Evolutionary conservation across 495 filamentous ascomycete species (phyloP), one percentile per base, ranked within the genome.

Genomic region (Penicillium cosmopolitanum): DNA sequence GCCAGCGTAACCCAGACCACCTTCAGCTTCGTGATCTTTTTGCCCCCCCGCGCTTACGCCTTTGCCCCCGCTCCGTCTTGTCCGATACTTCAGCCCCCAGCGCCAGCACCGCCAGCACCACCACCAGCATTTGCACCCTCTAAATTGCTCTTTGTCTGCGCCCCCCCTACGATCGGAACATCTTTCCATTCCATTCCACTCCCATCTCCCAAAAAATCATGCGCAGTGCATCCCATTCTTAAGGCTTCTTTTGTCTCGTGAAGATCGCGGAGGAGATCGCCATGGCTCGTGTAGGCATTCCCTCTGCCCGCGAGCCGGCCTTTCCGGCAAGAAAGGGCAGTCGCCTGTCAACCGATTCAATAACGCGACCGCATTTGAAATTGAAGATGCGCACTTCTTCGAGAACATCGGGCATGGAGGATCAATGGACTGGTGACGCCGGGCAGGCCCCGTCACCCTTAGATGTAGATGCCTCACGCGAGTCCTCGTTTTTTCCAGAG

Each of bases 221-320:
- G 68, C 57, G 56, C 57, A 38, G 54, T 52, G 55, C 55, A 35
- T 55, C 48, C 51, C 34, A 40, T 48, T 58, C 38, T 36, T 71
- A 46, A 68, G 28, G 19, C 2, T 21, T 34, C 40, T n/a, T 35
- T 47, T n/a, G 18, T 53, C 28, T 56, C 53, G 61, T 48, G 46
- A 55, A 55, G 44, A 57, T 28, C 12, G 46, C 23, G 46, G 46
- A 51, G 61, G 47, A 50, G 47, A 55, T 50, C 33, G 25, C 25
- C 55, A 73, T 72, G 66, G 68, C 66, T 54, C 64, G 64, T 51
- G 62, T 56, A 19, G 66, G 73, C 53, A 48, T 57, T 43, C 57
- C 58, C 18, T 43, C 53, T 47, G 60, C 50, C 42, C 66, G 61
- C 47, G 70, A 67, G 35, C 53, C 64, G 64, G 60, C 52, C 28